A percentile compares a stretch with the other conserved stretches of the same genome.
phyloP scores from a whole-genome alignment of 2,329 filamentous ascomycete genomes.

The Diaporthe sp. region DNA sequence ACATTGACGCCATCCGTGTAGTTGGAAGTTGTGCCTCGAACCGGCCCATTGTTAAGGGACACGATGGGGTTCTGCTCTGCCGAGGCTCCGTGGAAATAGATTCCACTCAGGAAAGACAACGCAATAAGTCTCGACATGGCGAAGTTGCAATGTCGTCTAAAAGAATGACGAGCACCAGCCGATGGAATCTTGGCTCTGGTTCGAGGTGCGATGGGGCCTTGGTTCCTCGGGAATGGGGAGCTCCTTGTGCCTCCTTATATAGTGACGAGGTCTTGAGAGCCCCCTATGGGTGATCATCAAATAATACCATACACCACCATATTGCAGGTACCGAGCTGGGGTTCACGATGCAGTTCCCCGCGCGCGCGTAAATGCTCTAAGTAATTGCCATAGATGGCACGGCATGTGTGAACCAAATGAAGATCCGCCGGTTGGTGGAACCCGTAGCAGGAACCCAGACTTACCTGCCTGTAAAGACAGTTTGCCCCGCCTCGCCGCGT shows the following conservation, averaged over 20 bases:
- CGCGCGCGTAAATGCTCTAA: neutral
- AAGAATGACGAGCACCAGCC: neutral
- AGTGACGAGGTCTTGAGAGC: neutral
- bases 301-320: neutral
- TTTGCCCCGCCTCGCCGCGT: neutral
- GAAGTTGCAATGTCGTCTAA: neutral
- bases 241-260: neutral
- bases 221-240: neutral
- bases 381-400: neutral
- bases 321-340: neutral
- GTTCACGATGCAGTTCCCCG: neutral
- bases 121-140: neutral
- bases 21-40: slow-evolving; percentile 45
- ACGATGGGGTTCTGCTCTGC: slow-evolving; percentile 10
- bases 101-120: neutral
- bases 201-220: neutral
- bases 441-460: neutral
- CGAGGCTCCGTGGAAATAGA: neutral
- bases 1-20: slow-evolving; percentile 45
- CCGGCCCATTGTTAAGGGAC: slow-evolving; percentile 33
- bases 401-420: neutral
- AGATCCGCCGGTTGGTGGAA: neutral
- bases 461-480: neutral
- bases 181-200: neutral
- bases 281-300: neutral